These are phyloP conservation scores for Cinnamomum chago DNA, from an alignment of 164 flowering plant genomes.

Conservation along the genomic window DNA sequence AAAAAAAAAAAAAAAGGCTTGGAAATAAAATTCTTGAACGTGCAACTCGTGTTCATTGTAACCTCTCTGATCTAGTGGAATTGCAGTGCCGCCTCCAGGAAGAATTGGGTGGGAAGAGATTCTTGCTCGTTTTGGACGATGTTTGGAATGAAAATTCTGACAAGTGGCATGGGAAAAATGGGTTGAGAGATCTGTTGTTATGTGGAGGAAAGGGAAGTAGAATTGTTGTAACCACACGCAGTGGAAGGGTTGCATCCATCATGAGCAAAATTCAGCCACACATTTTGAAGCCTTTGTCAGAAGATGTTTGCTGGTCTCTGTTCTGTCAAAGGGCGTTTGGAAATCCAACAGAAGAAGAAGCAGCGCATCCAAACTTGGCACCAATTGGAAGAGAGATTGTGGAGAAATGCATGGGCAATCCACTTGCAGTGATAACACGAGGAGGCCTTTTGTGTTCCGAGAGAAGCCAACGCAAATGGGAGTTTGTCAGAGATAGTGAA, in stretches of 20 bases:
- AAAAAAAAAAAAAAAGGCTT: too few relatives aligned
- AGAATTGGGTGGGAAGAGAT: background rate
- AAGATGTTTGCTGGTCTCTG: slow-evolving; percentile 4
- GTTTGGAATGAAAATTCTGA: background rate
- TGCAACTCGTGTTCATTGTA: too few relatives aligned
- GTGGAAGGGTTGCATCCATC: background rate
- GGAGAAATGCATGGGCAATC: slow-evolving; percentile 5
- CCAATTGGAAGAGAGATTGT: slow-evolving; percentile 1
- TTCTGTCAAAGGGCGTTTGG: slow-evolving; percentile 7
- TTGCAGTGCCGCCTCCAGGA: background rate
- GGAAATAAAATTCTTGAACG: background rate
- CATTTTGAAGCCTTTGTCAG: background rate
- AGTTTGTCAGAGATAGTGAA: background rate
- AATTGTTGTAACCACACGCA: slow-evolving; percentile 8
- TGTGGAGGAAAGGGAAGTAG: slow-evolving; percentile 1
- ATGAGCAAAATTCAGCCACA: background rate
- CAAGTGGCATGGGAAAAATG: background rate
- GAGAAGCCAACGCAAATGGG: background rate
- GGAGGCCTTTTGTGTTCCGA: background rate
- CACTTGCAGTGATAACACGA: slow-evolving; percentile 1
- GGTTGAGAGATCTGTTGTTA: background rate
- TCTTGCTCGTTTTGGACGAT: slow-evolving; percentile 11
- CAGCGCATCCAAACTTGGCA: background rate
- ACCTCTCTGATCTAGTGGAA: too few relatives aligned
- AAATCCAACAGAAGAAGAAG: too few relatives aligned